These are phyloP conservation scores for Sodiomyces alkalinus DNA, from an alignment of 2,329 filamentous ascomycete species.

Conservation along the genomic window DNA sequence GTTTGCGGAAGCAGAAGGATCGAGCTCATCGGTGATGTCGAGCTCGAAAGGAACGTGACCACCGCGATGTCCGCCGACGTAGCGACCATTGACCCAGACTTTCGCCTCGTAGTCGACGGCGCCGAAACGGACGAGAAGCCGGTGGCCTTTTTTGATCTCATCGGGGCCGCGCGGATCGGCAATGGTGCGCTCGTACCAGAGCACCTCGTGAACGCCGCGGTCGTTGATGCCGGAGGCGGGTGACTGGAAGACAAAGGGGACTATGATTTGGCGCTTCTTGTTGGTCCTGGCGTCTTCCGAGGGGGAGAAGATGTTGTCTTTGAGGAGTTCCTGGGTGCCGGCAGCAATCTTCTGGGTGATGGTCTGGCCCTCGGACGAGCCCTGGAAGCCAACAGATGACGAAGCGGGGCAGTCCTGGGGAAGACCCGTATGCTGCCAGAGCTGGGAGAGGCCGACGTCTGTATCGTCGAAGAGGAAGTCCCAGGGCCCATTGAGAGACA, in stretches of 20 bases:
- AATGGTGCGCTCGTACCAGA: slow-evolving; percentile 48
- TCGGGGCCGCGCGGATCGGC: slow-evolving; percentile 29
- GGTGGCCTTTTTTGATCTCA: slow-evolving; percentile 23
- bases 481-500: slow-evolving; percentile 47
- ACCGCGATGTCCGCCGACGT: slow-evolving; percentile 38
- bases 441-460: slow-evolving; percentile 34
- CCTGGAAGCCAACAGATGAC: slow-evolving; percentile 3
- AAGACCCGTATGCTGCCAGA: slow-evolving; percentile 38
- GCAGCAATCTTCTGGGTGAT: slow-evolving; percentile 30
- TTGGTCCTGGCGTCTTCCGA: slow-evolving; percentile 16
- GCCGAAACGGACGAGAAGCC: slow-evolving; percentile 38
- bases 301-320: slow-evolving; percentile 24
- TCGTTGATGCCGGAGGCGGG: slow-evolving; percentile 48
- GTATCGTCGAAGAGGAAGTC: slow-evolving; percentile 50
- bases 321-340: slow-evolving; percentile 29
- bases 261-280: slow-evolving; percentile 37
- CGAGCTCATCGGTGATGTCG: slow-evolving; percentile 37
- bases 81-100: slow-evolving; percentile 38
- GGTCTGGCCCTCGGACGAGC: slow-evolving; percentile 18
- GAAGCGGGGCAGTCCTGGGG: slow-evolving; percentile 23
- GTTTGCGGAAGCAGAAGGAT: slow-evolving; percentile 9
- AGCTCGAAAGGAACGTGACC: slow-evolving; percentile 44
- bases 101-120: slow-evolving; percentile 47
- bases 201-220: slow-evolving; percentile 46
- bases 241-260: slow-evolving; percentile 52